phyloP scores from a whole-genome alignment of 2,329 filamentous ascomycete genomes.

The Keithomyces neogunnii region DNA sequence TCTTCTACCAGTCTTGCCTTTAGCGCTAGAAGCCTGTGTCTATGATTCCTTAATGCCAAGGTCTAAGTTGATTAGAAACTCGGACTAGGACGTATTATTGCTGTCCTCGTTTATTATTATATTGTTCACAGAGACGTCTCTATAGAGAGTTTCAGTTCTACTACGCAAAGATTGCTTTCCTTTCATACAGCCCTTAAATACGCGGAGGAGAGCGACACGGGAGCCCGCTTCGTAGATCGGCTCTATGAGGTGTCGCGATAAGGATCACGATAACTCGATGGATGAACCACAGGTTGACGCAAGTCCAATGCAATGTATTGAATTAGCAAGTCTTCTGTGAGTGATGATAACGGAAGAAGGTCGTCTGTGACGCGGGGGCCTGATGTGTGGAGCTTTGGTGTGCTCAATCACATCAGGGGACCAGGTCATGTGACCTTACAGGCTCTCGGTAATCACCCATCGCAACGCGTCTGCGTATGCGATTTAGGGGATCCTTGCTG shows the following conservation, averaged over 20 bases:
- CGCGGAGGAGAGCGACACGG: constrained; percentile 23
- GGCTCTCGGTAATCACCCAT: constrained; percentile 27
- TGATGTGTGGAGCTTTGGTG: too few species aligned
- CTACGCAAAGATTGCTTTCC: constrained; percentile 26
- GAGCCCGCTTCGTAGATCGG: constrained; percentile 33
- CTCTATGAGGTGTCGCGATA: background rate
- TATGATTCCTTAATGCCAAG: constrained; percentile 23
- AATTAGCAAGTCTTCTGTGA: too few species aligned
- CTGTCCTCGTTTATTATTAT: constrained; percentile 37
- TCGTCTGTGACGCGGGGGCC: too few species aligned
- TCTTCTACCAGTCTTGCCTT: constrained; percentile 30
- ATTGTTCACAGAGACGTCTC: constrained; percentile 36
- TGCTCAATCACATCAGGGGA: too few species aligned
- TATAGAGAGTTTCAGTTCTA: constrained; percentile 27
- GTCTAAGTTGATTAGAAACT: constrained; percentile 33
- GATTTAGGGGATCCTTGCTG: constrained; percentile 18
- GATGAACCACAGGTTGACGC: too few species aligned
- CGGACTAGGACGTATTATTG: constrained; percentile 14
- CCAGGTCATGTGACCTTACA: too few species aligned
- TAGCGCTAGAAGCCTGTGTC: constrained; percentile 21
- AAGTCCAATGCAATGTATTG: too few species aligned
- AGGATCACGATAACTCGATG: too few species aligned
- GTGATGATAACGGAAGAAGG: too few species aligned
- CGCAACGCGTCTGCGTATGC: constrained; percentile 30
- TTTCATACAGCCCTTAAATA: constrained; percentile 26